Evolutionary conservation across 139 green algal genomes (phyloP), one percentile per base, ranked within the genome.

Genomic region (Closterium sp.): DNA sequence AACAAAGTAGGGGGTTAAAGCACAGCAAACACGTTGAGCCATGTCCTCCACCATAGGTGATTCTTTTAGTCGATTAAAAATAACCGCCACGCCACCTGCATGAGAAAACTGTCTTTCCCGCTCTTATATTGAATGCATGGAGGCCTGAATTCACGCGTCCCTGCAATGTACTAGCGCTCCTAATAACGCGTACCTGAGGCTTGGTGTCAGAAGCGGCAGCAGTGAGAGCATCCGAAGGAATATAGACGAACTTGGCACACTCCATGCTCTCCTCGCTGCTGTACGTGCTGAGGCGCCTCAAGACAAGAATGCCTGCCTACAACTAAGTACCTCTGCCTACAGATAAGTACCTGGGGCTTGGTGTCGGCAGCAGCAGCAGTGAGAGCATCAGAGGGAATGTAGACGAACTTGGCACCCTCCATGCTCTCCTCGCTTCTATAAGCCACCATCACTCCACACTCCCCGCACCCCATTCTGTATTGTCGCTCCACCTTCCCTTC

Each of bases 131-230:
- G n/a, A n/a, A n/a, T n/a, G n/a, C n/a, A n/a, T n/a, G n/a, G n/a
- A n/a, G n/a, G n/a, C n/a, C n/a, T n/a, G n/a, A n/a, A n/a, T n/a
- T n/a, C n/a, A n/a, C n/a, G n/a, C n/a, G n/a, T n/a, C n/a, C n/a
- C n/a, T n/a, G n/a, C n/a, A n/a, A n/a, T n/a, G n/a, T n/a, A n/a
- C n/a, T n/a, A n/a, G n/a, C n/a, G n/a, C n/a, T n/a, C n/a, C n/a
- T 55, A 55, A 55, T 4, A 12, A 10, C 4, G 8, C 33, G 21
- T 66, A 94, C 91, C 88, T 94, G 31, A 8, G 91, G 91, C 32
- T 94, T 93, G 31, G 88, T 91, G 34, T 94, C 91, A 7, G 88
- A 35, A 23, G 91, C 89, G 69, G 90, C 88, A n/a, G 0, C 34
- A 35, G 28, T 93, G 28, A 94, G 87, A 0, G 91, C 88, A 21